Evolutionary conservation across 331 rosid genomes (phyloP).

Genomic region (Saraca asoca): DNA sequence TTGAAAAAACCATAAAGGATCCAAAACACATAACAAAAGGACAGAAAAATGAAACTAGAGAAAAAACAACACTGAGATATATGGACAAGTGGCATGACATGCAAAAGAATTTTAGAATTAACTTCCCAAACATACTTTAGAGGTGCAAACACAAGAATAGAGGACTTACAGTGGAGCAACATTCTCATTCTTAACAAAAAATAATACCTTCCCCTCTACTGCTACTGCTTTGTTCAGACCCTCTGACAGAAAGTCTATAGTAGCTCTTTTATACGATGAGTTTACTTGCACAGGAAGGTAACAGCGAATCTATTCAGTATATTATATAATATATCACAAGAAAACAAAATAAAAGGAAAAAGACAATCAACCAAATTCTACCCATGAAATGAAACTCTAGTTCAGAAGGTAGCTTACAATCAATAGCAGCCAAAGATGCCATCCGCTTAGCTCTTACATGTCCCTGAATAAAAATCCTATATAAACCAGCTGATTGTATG

Average conservation of each 20-base stretch:
- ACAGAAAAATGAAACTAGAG: too few species aligned
- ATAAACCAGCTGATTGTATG: slow-evolving; percentile 31
- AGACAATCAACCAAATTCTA: slow-evolving; percentile 25
- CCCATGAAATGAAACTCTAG: slow-evolving; percentile 23
- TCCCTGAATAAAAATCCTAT: slow-evolving; percentile 49
- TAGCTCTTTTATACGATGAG: slow-evolving; percentile 56
- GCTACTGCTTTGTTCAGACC: slow-evolving; percentile 83
- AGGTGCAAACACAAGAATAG: too few species aligned
- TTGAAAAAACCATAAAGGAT: too few species aligned
- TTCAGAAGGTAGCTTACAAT: slow-evolving; percentile 54
- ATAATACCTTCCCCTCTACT: slow-evolving; percentile 73
- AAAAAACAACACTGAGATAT: too few species aligned
- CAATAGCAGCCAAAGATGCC: slow-evolving; percentile 53
- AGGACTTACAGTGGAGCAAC: slow-evolving; percentile 78
- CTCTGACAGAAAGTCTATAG: slow-evolving; percentile 60
- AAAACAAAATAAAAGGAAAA: neutral
- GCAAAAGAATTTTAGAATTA: too few species aligned
- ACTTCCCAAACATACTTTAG: too few species aligned
- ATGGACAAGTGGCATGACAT: too few species aligned
- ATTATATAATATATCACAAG: neutral
- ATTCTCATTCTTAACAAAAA: slow-evolving; percentile 69
- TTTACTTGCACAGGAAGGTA: slow-evolving; percentile 49
- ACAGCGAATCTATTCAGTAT: slow-evolving; percentile 39
- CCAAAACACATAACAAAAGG: too few species aligned
- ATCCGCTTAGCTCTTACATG: slow-evolving; percentile 65